Evolutionary conservation across 805 yeast species (phyloP).

Genomic region (Metschnikowia baotianmanensis): DNA sequence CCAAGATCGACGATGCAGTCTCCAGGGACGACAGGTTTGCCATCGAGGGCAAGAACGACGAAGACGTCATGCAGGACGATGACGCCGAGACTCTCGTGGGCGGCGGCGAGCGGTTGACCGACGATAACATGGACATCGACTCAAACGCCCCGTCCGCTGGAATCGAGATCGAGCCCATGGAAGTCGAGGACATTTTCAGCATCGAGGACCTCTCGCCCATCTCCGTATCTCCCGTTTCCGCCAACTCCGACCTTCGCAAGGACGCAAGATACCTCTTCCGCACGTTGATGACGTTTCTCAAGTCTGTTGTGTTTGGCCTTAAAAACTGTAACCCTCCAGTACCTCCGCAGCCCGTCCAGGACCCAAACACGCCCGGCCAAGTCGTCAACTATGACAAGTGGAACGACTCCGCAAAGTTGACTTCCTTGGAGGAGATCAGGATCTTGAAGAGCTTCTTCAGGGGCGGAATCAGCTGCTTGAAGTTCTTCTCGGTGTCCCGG

Average conservation of each 20-base stretch:
- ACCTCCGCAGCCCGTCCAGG: constrained; percentile 43
- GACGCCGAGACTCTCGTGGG: neutral
- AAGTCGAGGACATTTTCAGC: constrained; percentile 31
- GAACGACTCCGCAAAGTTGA: constrained; percentile 85
- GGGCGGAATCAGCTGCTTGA: constrained; percentile 79
- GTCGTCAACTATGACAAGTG: constrained; percentile 51
- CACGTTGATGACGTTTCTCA: constrained; percentile 84
- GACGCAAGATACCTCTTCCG: constrained; percentile 87
- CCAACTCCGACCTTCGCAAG: constrained; percentile 65
- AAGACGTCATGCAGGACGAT: neutral
- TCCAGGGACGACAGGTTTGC: neutral
- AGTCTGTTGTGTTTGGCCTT: constrained; percentile 84
- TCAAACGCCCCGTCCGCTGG: constrained; percentile 14
- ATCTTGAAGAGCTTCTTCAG: constrained; percentile 75
- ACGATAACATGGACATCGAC: constrained; percentile 15
- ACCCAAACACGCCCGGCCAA: constrained; percentile 46
- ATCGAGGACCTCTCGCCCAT: constrained; percentile 54
- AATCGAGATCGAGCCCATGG: constrained; percentile 16
- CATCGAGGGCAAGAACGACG: neutral
- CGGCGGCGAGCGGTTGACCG: constrained; percentile 17
- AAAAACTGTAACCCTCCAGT: constrained; percentile 84
- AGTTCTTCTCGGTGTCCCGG: constrained; percentile 63
- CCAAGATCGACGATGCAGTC: constrained; percentile 17
- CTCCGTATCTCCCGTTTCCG: constrained; percentile 43
- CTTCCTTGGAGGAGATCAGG: constrained; percentile 76